A percentile compares a stretch with the other conserved stretches of the same genome.
phyloP scores from a whole-genome alignment of 2,329 filamentous ascomycete species.

The Diatrype stigma region DNA sequence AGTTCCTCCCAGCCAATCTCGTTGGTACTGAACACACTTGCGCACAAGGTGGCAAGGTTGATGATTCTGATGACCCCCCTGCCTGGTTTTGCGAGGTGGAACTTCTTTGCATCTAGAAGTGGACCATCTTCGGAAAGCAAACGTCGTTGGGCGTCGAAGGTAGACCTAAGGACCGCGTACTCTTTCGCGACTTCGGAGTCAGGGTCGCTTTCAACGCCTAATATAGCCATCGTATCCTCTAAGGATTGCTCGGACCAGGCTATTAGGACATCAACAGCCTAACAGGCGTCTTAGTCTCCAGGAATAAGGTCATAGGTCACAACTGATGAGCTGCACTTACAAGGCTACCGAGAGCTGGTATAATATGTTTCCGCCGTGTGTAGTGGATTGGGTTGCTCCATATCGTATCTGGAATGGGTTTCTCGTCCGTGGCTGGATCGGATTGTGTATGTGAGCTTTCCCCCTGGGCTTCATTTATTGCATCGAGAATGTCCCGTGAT shows the following conservation, averaged over 20 bases:
- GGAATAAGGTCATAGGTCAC: neutral
- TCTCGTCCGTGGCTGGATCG: slow-evolving; percentile 14
- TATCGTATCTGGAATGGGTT: slow-evolving; percentile 21
- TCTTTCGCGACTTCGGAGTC: slow-evolving; percentile 27
- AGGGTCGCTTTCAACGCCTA: slow-evolving; percentile 17
- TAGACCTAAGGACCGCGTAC: slow-evolving; percentile 22
- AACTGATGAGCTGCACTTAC: slow-evolving; percentile 14
- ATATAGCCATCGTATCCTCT: slow-evolving; percentile 29
- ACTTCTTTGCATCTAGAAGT: slow-evolving; percentile 20
- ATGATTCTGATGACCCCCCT: slow-evolving; percentile 27
- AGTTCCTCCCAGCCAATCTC: slow-evolving; percentile 29
- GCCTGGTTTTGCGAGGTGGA: slow-evolving; percentile 23
- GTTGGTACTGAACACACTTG: slow-evolving; percentile 29
- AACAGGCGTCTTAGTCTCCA: slow-evolving; percentile 2
- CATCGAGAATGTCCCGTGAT: slow-evolving; percentile 4
- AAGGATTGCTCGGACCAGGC: slow-evolving; percentile 29
- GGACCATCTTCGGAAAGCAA: slow-evolving; percentile 20
- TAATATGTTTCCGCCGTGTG: slow-evolving; percentile 28
- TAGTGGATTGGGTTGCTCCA: slow-evolving; percentile 30
- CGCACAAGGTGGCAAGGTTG: slow-evolving; percentile 28
- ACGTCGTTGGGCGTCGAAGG: slow-evolving; percentile 25
- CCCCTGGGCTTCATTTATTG: slow-evolving; percentile 1
- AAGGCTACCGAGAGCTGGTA: slow-evolving; percentile 27
- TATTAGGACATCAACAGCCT: slow-evolving; percentile 30
- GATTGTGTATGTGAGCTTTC: slow-evolving; percentile 5